Evolutionary conservation across 2,329 filamentous ascomycete species (phyloP).

Genomic region (Microthyrium microscopicum): DNA sequence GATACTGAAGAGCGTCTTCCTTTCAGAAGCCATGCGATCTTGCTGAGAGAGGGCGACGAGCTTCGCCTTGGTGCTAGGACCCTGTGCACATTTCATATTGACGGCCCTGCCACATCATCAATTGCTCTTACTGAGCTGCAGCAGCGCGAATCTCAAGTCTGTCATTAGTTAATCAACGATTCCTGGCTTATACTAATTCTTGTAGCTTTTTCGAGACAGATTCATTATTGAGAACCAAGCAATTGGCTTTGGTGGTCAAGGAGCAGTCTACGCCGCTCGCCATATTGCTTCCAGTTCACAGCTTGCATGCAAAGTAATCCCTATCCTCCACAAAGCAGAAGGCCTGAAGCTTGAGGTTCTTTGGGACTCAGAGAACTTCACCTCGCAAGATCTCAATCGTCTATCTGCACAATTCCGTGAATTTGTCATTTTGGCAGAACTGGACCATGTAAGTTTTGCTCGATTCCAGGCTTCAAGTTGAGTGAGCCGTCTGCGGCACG

Average conservation of each 20-base stretch:
- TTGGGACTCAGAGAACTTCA: too few relatives aligned
- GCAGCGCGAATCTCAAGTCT: slow-evolving; percentile 5
- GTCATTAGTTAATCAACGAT: neutral
- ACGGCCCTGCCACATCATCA: neutral
- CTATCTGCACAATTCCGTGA: slow-evolving; percentile 19
- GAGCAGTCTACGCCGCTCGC: slow-evolving; percentile 37
- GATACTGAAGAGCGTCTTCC: slow-evolving; percentile 1
- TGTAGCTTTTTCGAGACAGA: slow-evolving; percentile 28
- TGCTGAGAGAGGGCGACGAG: slow-evolving; percentile 27
- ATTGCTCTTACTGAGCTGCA: slow-evolving; percentile 10
- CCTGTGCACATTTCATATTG: slow-evolving; percentile 2
- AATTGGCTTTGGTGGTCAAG: slow-evolving; percentile 38
- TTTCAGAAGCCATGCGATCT: slow-evolving; percentile 15
- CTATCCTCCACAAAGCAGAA: slow-evolving; percentile 18
- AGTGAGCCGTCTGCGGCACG: too few relatives aligned
- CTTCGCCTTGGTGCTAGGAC: slow-evolving; percentile 15
- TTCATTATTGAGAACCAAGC: slow-evolving; percentile 33
- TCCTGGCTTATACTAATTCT: slow-evolving; percentile 4
- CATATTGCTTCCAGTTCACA: slow-evolving; percentile 39
- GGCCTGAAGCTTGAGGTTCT: too few relatives aligned
- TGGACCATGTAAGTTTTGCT: slow-evolving; percentile 43
- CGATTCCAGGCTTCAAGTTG: slow-evolving; percentile 10
- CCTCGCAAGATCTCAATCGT: neutral
- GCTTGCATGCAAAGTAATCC: slow-evolving; percentile 52
- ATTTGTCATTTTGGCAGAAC: slow-evolving; percentile 31